These are phyloP conservation scores for Xerocomellus chrysenteron DNA, from an alignment of 768 basidiomycete species.

Conservation along the genomic window DNA sequence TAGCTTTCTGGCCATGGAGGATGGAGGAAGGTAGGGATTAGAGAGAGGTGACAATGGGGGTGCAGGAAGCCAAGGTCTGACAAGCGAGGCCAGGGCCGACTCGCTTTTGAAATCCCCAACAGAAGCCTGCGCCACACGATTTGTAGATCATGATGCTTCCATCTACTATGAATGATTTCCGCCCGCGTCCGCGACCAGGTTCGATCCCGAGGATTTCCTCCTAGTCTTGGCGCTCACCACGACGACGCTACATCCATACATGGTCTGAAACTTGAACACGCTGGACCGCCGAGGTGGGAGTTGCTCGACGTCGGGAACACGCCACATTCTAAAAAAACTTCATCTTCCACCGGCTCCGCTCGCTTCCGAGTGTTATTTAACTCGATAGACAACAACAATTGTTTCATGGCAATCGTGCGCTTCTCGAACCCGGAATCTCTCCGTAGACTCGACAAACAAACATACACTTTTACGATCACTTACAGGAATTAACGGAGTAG, in stretches of 20 bases:
- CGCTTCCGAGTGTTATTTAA: not conserved
- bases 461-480: not conserved
- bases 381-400: not conserved
- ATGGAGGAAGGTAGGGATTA: not conserved
- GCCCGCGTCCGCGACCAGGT: too few relatives aligned
- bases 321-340: not conserved
- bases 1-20: constrained; percentile 28
- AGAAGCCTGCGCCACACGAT: not conserved
- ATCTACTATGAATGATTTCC: too few relatives aligned
- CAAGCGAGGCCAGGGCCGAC: constrained; percentile 22
- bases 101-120: constrained; percentile 2
- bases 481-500: not conserved
- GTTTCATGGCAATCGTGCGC: not conserved
- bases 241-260: not conserved
- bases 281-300: not conserved
- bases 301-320: not conserved
- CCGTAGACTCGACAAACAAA: not conserved
- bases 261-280: not conserved
- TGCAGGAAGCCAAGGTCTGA: not conserved
- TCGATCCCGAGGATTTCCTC: not conserved
- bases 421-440: not conserved
- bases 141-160: constrained; percentile 10
- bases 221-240: not conserved
- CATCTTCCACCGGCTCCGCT: not conserved
- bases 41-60: constrained; percentile 4